phyloP scores from a whole-genome alignment of 1,284 basidiomycete species.

The Microbotryum violaceum region DNA sequence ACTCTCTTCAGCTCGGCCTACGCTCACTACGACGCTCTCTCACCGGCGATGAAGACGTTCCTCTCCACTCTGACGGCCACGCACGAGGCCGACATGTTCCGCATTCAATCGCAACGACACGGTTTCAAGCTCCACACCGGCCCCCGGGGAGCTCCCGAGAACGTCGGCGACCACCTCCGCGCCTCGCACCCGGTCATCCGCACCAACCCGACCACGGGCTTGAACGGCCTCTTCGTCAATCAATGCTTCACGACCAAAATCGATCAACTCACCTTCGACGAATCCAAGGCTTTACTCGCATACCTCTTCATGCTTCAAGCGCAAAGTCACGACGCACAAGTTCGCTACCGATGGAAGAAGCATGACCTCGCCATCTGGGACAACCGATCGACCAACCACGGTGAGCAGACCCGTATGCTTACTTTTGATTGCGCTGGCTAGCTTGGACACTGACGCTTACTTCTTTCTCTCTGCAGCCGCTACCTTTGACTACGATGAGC shows the following conservation, averaged over 20 bases:
- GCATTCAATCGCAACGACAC: slow-evolving; percentile 37
- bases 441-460: too few species aligned
- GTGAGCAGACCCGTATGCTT: not conserved
- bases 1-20: slow-evolving; percentile 38
- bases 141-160: slow-evolving; percentile 52
- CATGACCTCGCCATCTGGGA: slow-evolving; percentile 46
- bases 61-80: slow-evolving; percentile 55
- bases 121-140: slow-evolving; percentile 36
- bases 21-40: slow-evolving; percentile 44
- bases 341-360: slow-evolving; percentile 47
- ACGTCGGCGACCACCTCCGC: slow-evolving; percentile 51
- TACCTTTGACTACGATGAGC: slow-evolving; percentile 49
- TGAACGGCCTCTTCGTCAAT: slow-evolving; percentile 60
- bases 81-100: slow-evolving; percentile 53
- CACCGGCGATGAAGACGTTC: slow-evolving; percentile 52
- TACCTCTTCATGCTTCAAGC: slow-evolving; percentile 44
- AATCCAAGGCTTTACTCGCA: slow-evolving; percentile 51
- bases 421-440: slow-evolving; percentile 9
- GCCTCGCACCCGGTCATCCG: slow-evolving; percentile 37
- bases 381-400: slow-evolving; percentile 50
- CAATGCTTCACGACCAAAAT: slow-evolving; percentile 57
- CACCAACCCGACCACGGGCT: slow-evolving; percentile 56
- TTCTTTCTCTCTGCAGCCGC: not conserved
- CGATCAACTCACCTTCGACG: slow-evolving; percentile 53
- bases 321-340: slow-evolving; percentile 47